Conservation (phyloP, 257 asterid genomes). For the Fraxinus pennsylvanica region DNA sequence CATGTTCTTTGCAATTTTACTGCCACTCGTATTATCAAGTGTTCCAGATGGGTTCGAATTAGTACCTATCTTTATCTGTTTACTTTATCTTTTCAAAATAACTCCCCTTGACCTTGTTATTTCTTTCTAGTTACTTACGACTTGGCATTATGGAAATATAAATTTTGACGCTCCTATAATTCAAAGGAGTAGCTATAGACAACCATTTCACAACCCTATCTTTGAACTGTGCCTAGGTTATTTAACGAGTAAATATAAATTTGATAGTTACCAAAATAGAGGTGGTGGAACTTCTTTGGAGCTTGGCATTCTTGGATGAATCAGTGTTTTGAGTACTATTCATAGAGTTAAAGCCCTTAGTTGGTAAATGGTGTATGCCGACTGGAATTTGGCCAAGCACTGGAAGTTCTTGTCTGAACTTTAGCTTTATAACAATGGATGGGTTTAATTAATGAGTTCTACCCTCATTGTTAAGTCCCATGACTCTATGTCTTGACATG, state of each 20-base stretch:
- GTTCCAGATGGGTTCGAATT: not conserved
- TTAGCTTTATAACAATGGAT: not conserved
- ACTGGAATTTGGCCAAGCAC: not conserved
- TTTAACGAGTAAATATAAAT: not conserved
- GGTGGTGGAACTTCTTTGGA: not conserved
- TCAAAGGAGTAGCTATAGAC: not conserved
- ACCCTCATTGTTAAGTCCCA: not conserved
- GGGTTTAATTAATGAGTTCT: not conserved
- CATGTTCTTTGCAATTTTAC: slow-evolving; percentile 5
- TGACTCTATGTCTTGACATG: not conserved
- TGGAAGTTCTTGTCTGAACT: not conserved
- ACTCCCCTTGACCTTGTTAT: not conserved
- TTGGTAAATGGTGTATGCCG: not conserved
- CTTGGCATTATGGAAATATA: not conserved
- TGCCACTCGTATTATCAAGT: not conserved
- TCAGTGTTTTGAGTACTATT: not conserved
- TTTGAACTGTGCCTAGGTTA: not conserved
- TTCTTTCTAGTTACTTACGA: not conserved
- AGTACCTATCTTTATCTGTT: not conserved
- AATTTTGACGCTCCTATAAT: not conserved
- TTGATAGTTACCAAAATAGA: not conserved
- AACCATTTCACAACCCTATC: not conserved
- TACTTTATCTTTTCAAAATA: not conserved
- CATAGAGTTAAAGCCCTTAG: not conserved
- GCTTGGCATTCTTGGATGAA: not conserved